Conservation (phyloP, 495 filamentous ascomycete genomes). For the Sordaria brevicollis region DNA sequence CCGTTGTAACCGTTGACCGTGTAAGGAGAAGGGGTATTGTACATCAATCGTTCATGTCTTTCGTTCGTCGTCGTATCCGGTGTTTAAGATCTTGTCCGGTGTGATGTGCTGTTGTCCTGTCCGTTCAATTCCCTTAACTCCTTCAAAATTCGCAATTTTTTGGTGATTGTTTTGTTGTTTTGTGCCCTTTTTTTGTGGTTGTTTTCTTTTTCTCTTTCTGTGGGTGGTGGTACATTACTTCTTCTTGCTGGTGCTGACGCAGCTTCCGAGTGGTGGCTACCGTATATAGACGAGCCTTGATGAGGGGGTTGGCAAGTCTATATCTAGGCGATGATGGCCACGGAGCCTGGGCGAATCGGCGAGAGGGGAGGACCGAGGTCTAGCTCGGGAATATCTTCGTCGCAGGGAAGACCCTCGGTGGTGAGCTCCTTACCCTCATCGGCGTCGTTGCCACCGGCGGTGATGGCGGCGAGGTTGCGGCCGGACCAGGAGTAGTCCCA, state of each 20-base stretch:
- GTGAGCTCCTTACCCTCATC: neutral
- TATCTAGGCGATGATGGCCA: no score
- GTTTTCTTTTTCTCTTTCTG: neutral
- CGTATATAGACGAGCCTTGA: no score
- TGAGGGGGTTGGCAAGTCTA: no score
- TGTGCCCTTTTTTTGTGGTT: neutral
- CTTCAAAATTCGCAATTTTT: neutral
- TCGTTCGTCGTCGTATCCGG: no score
- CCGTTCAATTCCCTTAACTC: neutral
- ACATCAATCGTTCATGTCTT: no score
- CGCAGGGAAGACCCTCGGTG: neutral
- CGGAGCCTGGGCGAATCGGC: neutral
- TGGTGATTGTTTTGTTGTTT: neutral
- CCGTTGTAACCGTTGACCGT: no score
- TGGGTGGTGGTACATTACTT: no score
- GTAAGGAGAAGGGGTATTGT: no score
- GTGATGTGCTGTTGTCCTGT: no score
- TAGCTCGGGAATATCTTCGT: neutral
- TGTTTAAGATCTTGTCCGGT: no score
- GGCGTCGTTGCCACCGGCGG: neutral
- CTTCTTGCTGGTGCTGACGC: no score
- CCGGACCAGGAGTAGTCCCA: slow-evolving; percentile 23
- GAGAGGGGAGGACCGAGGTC: neutral
- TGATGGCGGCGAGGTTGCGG: slow-evolving; percentile 5
- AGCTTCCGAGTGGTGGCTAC: no score